Base-by-base conservation (phyloP, 1,284 basidiomycete genomes). In the Veloboletus limbatus region DNA sequence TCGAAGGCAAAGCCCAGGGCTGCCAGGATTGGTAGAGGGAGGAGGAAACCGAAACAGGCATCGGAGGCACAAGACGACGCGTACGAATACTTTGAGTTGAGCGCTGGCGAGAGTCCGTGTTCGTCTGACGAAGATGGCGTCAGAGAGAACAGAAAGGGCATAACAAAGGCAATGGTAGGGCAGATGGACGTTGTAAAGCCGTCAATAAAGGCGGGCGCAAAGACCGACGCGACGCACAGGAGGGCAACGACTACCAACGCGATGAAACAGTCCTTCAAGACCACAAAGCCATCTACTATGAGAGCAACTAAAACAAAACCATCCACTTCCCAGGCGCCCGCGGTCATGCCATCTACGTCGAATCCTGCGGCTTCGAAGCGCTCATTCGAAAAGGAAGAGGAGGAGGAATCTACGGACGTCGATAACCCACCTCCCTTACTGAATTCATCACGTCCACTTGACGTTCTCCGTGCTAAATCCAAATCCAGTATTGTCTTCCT, bases 21-120 rank as follows among this genome's bases (percentile, higher is more conserved):
- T 18, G 26, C 27, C 6, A 43, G 45, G 28, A 13, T 16, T 20
- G 50, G 49, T n/a, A 37, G 52, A 27, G 8, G 52, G 20, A 51
- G 54, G 35, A 56, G 52, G 47, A 65, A 59, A 21, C 46, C 48
- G 24, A 65, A 54, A 32, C 55, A 60, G 4, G 47, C 27, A 2
- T 53, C 62, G 18, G 58, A 65, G 39, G 58, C 51, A 4, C 63
- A 65, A 43, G 51, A 66, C n/a, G 63, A 62, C 11, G 63, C 45
- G 13, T 63, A 67, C 21, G 64, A 67, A 37, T 51, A 28, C 25
- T 41, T 63, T 22, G 47, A 63, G 40, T 24, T 67, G 43, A 64
- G 57, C 40, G 54, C 52, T 34, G 58, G 49, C 4, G 62, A 57
- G 39, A 54, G 62, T 45, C 42, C 43, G 4, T 59, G 51, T 42